phyloP scores from a whole-genome alignment of 768 basidiomycete species.

The Termitomyces sp. region DNA sequence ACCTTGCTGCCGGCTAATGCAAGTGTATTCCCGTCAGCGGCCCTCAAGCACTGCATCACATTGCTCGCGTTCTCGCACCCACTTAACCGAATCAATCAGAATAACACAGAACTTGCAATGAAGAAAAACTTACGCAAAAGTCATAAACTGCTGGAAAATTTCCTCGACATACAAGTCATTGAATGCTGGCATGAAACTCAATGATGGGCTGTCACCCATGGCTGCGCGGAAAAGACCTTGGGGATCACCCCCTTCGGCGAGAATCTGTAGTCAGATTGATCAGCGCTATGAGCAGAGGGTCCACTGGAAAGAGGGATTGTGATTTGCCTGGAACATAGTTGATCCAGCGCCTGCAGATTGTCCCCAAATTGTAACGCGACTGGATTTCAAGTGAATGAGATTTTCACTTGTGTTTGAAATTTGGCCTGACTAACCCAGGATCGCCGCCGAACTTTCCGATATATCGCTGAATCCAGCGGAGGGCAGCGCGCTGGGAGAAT shows the following conservation, averaged over 20 bases:
- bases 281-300: background rate
- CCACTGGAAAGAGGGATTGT: background rate
- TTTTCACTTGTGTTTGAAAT: background rate
- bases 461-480: constrained; percentile 36
- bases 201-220: constrained; percentile 42
- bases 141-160: constrained; percentile 31
- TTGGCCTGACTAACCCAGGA: constrained; percentile 18
- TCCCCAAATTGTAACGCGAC: constrained; percentile 40
- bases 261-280: constrained; percentile 22
- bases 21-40: constrained; percentile 22
- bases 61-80: constrained; percentile 18
- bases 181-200: constrained; percentile 31
- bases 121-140: constrained; percentile 28
- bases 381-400: constrained; percentile 10
- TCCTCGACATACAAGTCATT: constrained; percentile 29
- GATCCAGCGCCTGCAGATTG: constrained; percentile 40
- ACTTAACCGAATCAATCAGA: background rate
- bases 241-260: constrained; percentile 34
- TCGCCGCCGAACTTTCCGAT: constrained; percentile 36
- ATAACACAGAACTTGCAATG: background rate
- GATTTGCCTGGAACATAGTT: constrained; percentile 36
- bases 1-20: constrained; percentile 29
- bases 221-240: constrained; percentile 36
- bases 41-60: constrained; percentile 31
- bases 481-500: constrained; percentile 25